Percentiles rank a stretch among this genome's conserved stretches.
Conservation (phyloP, 768 basidiomycete species). For the Infundibulicybe gibba region DNA sequence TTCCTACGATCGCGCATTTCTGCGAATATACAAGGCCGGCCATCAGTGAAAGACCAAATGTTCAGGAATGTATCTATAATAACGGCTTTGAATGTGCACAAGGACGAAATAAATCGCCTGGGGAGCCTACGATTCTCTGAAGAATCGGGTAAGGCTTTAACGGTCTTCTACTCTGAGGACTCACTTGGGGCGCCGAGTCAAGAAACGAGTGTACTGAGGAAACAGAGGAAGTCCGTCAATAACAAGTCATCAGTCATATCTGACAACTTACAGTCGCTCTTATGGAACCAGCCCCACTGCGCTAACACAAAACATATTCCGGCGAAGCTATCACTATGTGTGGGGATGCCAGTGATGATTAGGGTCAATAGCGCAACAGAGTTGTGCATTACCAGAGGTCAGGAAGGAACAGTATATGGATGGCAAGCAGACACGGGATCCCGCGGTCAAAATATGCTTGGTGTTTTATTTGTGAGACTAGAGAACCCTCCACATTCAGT, state of each 20-base stretch:
- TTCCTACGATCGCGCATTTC: constrained; percentile 24
- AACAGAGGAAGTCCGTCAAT: background rate
- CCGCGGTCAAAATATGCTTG: too few species aligned
- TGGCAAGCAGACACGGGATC: constrained; percentile 29
- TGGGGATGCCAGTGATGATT: constrained; percentile 30
- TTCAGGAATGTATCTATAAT: constrained; percentile 35
- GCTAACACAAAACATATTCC: too few species aligned
- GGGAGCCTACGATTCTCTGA: constrained; percentile 26
- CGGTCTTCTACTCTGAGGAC: constrained; percentile 22
- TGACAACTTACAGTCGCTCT: constrained; percentile 8
- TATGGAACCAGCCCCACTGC: constrained; percentile 19
- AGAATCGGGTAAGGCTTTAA: constrained; percentile 21
- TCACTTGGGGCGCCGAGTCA: background rate
- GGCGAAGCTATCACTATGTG: too few species aligned
- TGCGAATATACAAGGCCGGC: constrained; percentile 3
- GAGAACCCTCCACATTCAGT: constrained; percentile 22
- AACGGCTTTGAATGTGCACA: too few species aligned
- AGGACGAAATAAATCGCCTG: constrained; percentile 32
- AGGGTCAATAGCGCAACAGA: constrained; percentile 23
- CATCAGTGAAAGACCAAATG: constrained; percentile 5
- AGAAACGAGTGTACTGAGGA: background rate
- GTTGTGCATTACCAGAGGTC: too few species aligned
- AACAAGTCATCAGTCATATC: constrained; percentile 1
- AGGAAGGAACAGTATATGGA: constrained; percentile 6
- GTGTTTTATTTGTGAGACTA: too few species aligned